Evolutionary conservation across 31 red algal species (phyloP).

Genomic region (Endocladia muricata): DNA sequence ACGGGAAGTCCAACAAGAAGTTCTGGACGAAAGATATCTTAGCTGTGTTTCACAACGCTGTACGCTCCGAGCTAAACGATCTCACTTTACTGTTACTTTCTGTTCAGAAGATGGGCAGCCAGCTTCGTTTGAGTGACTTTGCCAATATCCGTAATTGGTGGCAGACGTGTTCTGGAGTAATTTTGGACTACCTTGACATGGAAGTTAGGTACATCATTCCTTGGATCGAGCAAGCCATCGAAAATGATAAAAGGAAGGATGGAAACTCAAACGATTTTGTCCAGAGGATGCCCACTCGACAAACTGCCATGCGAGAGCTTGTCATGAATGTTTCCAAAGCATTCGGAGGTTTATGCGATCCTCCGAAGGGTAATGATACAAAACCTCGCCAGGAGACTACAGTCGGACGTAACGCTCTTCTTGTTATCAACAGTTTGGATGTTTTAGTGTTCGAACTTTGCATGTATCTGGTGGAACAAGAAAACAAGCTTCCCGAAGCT

Average conservation of each 20-base stretch:
- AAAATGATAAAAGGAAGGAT: background rate
- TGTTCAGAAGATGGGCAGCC: constrained; percentile 14
- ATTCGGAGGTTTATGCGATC: constrained; percentile 30
- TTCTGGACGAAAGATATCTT: constrained; percentile 49
- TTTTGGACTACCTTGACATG: constrained; percentile 50
- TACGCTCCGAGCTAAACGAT: constrained; percentile 41
- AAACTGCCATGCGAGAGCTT: constrained; percentile 16
- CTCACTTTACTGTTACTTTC: constrained; percentile 13
- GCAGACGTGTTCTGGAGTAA: constrained; percentile 32
- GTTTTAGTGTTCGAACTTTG: constrained; percentile 22
- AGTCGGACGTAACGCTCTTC: background rate
- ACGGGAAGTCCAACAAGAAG: constrained; percentile 42
- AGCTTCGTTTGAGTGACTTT: constrained; percentile 35
- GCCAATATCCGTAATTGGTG: constrained; percentile 45
- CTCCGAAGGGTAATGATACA: background rate
- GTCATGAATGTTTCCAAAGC: constrained; percentile 3
- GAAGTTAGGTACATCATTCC: constrained; percentile 40
- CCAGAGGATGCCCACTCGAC: background rate
- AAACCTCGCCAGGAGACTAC: background rate
- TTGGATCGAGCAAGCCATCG: constrained; percentile 28
- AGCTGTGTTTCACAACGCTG: constrained; percentile 36
- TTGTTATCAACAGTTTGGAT: constrained; percentile 27
- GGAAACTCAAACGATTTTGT: background rate
- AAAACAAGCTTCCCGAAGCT: constrained; percentile 20
- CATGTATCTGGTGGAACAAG: constrained; percentile 37